Conservation (phyloP, 2,329 filamentous ascomycete species). For the Ophiostoma triangulosporum region DNA sequence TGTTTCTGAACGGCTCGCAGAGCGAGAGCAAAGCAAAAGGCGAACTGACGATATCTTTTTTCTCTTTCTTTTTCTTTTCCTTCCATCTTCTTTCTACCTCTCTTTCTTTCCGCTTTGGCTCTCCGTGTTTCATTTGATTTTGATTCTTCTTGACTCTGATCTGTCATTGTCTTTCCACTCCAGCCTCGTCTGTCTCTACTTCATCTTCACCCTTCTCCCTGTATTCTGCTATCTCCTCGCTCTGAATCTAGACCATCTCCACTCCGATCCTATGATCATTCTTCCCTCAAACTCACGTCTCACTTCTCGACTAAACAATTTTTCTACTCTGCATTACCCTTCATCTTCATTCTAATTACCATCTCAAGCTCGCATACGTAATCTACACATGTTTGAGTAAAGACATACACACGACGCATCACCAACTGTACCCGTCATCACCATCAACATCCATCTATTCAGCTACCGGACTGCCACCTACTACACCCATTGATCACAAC, state of each 20-base stretch:
- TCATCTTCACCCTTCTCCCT: neutral
- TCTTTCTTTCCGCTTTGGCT: neutral
- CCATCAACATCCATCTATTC: neutral
- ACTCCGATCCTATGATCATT: no score
- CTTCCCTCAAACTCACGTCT: no score
- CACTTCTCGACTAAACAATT: no score
- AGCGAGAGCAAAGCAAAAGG: no score
- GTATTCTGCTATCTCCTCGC: no score
- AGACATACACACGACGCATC: no score
- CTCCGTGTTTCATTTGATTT: neutral
- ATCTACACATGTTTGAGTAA: neutral
- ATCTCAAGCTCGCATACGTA: neutral
- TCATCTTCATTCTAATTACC: neutral
- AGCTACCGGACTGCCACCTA: neutral
- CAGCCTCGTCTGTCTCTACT: slow-evolving; percentile 9
- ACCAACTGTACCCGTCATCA: neutral
- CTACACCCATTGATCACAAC: no score
- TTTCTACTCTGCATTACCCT: no score
- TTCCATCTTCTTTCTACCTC: neutral
- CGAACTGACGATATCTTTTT: neutral
- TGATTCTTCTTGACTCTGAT: neutral
- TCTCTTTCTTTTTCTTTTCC: neutral
- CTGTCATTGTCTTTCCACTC: neutral
- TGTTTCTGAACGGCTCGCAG: no score
- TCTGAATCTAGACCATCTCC: neutral